phyloP scores from a whole-genome alignment of 768 basidiomycete species.

The Gautieria morchelliformis region DNA sequence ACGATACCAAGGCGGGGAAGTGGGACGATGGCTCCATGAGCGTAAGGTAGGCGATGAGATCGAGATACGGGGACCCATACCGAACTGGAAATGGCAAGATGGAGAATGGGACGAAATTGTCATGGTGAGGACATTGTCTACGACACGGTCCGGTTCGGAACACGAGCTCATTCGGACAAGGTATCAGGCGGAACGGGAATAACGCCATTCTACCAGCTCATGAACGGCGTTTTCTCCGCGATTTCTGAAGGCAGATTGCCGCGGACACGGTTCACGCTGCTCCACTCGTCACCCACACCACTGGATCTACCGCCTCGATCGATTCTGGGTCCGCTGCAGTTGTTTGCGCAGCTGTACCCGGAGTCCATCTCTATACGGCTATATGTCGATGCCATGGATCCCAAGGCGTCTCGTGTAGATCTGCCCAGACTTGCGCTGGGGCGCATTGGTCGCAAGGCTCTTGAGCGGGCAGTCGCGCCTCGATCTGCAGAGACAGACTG shows the following conservation, averaged over 20 bases:
- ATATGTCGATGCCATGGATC: conserved; percentile 45
- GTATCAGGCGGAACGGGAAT: conserved; percentile 85
- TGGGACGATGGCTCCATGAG: conserved; percentile 73
- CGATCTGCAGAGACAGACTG: conserved; percentile 23
- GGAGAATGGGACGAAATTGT: conserved; percentile 67
- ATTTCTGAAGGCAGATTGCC: conserved; percentile 11
- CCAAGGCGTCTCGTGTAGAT: conserved; percentile 12
- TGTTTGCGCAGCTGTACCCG: conserved; percentile 41
- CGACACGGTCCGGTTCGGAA: background rate
- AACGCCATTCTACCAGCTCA: conserved; percentile 75
- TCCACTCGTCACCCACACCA: conserved; percentile 58
- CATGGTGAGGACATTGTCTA: conserved; percentile 40
- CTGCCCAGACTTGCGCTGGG: conserved; percentile 30
- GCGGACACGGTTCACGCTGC: conserved; percentile 54
- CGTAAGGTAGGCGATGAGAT: conserved; percentile 56
- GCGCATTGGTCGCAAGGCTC: conserved; percentile 41
- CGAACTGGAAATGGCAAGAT: conserved; percentile 50
- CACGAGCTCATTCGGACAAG: conserved; percentile 27
- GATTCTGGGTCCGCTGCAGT: conserved; percentile 44
- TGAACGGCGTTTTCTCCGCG: conserved; percentile 42
- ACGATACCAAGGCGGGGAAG: conserved; percentile 68
- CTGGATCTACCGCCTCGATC: conserved; percentile 60
- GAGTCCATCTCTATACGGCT: conserved; percentile 46
- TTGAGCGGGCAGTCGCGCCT: conserved; percentile 35
- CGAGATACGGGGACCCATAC: conserved; percentile 69